These are phyloP conservation scores for Phialocephala subalpina DNA, from an alignment of 2,329 filamentous ascomycete genomes.

Conservation along the genomic window DNA sequence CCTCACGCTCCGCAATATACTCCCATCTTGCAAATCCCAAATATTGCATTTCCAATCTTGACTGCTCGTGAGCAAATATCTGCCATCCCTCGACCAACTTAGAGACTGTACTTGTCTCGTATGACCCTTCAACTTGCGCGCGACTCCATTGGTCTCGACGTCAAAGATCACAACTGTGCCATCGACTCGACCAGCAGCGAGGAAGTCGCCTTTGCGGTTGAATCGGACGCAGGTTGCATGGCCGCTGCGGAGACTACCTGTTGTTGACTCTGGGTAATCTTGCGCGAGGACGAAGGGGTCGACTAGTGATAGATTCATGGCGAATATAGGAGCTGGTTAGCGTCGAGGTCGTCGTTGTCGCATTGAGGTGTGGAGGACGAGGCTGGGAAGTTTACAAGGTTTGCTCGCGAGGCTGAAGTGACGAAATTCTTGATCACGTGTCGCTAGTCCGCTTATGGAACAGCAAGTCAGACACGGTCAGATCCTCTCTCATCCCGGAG, in stretches of 20 bases:
- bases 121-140: slow-evolving; percentile 91
- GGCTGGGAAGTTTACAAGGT: background rate
- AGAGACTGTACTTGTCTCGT: slow-evolving; percentile 92
- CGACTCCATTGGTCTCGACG: slow-evolving; percentile 95
- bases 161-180: slow-evolving; percentile 97
- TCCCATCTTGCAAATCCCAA: slow-evolving; percentile 85
- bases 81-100: slow-evolving; percentile 92
- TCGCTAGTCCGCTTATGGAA: background rate
- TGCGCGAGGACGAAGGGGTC: slow-evolving; percentile 76
- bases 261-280: slow-evolving; percentile 91
- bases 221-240: slow-evolving; percentile 79
- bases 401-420: slow-evolving; percentile 1
- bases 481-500: background rate
- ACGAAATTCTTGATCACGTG: background rate
- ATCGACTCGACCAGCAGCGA: slow-evolving; percentile 93
- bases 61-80: slow-evolving; percentile 90
- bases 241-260: slow-evolving; percentile 80
- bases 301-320: slow-evolving; percentile 75
- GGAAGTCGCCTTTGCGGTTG: slow-evolving; percentile 92
- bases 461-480: background rate
- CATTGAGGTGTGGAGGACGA: background rate
- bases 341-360: background rate
- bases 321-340: background rate
- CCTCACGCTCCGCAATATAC: slow-evolving; percentile 79
- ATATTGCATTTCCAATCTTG: slow-evolving; percentile 97